phyloP scores from a whole-genome alignment of 2,329 filamentous ascomycete species.

The Phyllosticta citrichinensis region DNA sequence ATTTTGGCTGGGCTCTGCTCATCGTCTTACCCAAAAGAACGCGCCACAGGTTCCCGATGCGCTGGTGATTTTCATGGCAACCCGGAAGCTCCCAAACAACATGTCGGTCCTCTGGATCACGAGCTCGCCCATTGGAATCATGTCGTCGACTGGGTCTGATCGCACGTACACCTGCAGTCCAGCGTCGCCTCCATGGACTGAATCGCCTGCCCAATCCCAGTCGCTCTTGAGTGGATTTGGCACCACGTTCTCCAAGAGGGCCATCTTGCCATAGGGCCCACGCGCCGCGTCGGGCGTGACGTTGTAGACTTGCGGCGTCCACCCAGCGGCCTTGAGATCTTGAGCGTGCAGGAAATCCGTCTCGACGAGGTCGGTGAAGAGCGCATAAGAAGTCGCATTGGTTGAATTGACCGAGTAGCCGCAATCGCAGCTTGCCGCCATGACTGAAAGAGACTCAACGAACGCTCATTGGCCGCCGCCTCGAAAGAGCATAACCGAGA shows the following conservation, averaged over 20 bases:
- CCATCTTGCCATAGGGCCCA: slow-evolving; percentile 58
- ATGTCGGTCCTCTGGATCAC: slow-evolving; percentile 52
- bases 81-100: slow-evolving; percentile 60
- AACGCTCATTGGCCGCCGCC: background rate
- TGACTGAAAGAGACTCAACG: background rate
- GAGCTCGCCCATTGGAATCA: slow-evolving; percentile 55
- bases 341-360: slow-evolving; percentile 58
- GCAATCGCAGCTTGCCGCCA: slow-evolving; percentile 53
- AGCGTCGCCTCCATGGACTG: slow-evolving; percentile 32
- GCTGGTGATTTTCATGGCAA: slow-evolving; percentile 53
- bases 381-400: slow-evolving; percentile 27
- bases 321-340: slow-evolving; percentile 40
- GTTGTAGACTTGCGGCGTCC: slow-evolving; percentile 59
- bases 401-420: slow-evolving; percentile 53
- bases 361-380: slow-evolving; percentile 62
- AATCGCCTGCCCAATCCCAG: slow-evolving; percentile 35
- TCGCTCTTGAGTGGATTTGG: slow-evolving; percentile 39
- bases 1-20: background rate
- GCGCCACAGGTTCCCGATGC: slow-evolving; percentile 61
- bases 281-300: slow-evolving; percentile 47
- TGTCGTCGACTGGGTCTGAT: slow-evolving; percentile 31
- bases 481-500: background rate
- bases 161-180: slow-evolving; percentile 30
- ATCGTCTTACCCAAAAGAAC: slow-evolving; percentile 60
- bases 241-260: slow-evolving; percentile 47